phyloP scores from a whole-genome alignment of 2,329 filamentous ascomycete genomes.

The Ceratocystiopsis sp. region DNA sequence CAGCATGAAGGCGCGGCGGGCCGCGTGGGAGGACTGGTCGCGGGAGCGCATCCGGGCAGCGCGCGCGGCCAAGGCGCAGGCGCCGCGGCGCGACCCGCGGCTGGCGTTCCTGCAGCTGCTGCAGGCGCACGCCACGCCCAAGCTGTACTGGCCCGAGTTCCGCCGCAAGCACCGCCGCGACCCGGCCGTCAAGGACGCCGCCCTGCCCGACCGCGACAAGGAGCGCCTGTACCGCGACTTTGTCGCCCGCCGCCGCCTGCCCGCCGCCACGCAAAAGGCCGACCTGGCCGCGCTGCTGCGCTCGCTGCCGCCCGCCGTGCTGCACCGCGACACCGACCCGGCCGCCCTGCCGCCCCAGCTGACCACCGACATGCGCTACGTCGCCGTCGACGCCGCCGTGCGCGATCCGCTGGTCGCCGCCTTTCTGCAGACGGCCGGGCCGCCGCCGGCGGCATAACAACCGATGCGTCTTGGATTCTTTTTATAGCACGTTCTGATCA shows the following conservation, averaged over 20 bases:
- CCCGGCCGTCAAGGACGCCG: slow-evolving; percentile 57
- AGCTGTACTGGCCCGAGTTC: slow-evolving; percentile 96
- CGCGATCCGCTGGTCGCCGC: slow-evolving; percentile 50
- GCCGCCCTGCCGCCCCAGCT: slow-evolving; percentile 44
- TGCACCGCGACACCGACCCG: slow-evolving; percentile 10
- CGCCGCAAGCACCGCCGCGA: slow-evolving; percentile 80
- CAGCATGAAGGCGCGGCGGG: slow-evolving; percentile 66
- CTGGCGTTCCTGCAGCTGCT: slow-evolving; percentile 73
- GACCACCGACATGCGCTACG: slow-evolving; percentile 50
- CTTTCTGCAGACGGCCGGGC: slow-evolving; percentile 46
- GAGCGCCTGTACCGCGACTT: slow-evolving; percentile 70
- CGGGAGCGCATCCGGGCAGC: slow-evolving; percentile 56
- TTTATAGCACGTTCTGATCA: too few species aligned
- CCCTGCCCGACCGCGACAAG: slow-evolving; percentile 55
- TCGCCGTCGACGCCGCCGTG: slow-evolving; percentile 42
- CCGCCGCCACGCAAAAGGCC: slow-evolving; percentile 47
- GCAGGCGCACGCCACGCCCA: slow-evolving; percentile 66
- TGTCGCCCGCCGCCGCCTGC: slow-evolving; percentile 47
- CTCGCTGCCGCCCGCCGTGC: neutral
- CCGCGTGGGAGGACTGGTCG: slow-evolving; percentile 74
- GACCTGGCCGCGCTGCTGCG: slow-evolving; percentile 52
- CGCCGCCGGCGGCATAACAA: too few species aligned
- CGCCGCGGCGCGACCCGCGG: slow-evolving; percentile 67
- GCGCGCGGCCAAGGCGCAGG: slow-evolving; percentile 53
- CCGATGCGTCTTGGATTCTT: too few species aligned